Base-by-base conservation (phyloP, 306 rosid species). In the Acacia crassicarpa region DNA sequence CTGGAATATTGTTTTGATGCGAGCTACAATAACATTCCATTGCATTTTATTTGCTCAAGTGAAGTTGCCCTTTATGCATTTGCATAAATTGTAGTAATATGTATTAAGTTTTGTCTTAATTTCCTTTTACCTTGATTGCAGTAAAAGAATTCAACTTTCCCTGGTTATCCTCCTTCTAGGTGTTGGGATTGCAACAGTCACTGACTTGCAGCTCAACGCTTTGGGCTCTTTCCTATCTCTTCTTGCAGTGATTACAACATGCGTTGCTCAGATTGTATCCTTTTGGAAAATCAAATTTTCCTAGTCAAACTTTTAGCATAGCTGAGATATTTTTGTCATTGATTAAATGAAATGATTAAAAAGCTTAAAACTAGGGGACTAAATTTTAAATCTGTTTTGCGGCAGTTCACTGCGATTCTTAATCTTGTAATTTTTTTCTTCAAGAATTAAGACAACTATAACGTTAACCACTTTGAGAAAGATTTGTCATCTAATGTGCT, bases 231-330 rank as follows among this genome's bases (percentile, higher is more conserved):
- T 90, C 87, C 78, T 95, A 86, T 95, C 99, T 80, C 63, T 95
- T 8, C 91, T 95, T 3, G 99, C 99, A 17, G 85, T 95, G 79
- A 61, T 93, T 85, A 95, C 99, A 72, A 95, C 99, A 20, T 95
- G 98, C 0, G 90, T 95, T 85, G 97, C 98, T 82, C 99, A 95
- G 74, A 95, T 95, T 87, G 99, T 95, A 95, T 95, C 99, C 98
- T 93, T 67, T 33, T 14, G 27, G 33, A 66, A 67, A 53, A 17
- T 71, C 43, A 74, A 66, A 4, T 80, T 59, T 53, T 65, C 35
- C 74, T 67, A 19, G 27, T 76, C 48, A 48, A 51, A 14, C 30
- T 78, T 81, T 62, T 67, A 46, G 54, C 35, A n/a, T 38, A 43
- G 17, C 1, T 81, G 77, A 41, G 46, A 67, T 38, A 14, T 69